Evolutionary conservation across 345 rosid species (phyloP).

Genomic region (Sapria himalayana): DNA sequence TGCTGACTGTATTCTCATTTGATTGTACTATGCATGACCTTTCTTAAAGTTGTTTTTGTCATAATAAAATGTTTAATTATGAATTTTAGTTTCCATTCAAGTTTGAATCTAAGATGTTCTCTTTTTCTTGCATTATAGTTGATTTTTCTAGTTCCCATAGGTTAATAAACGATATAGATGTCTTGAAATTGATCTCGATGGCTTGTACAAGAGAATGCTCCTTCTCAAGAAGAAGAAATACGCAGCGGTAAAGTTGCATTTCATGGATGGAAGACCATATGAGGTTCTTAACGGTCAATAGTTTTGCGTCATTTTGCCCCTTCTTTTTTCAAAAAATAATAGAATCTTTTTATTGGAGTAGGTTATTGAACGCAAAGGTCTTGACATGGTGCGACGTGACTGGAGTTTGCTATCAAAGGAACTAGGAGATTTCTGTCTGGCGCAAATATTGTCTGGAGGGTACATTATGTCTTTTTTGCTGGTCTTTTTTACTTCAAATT

Average conservation of each 20-base stretch:
- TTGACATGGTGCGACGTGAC: conserved; percentile 98
- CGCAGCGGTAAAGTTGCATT: conserved; percentile 84
- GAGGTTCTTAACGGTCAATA: conserved; percentile 25
- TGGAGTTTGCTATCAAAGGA: conserved; percentile 96
- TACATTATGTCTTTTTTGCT: conserved; percentile 11
- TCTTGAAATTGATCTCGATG: conserved; percentile 92
- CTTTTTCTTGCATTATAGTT: too few relatives aligned
- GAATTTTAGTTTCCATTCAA: too few relatives aligned
- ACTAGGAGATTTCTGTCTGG: conserved; percentile 68
- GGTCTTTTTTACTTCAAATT: conserved; percentile 3
- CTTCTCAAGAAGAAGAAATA: conserved; percentile 96
- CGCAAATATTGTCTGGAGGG: conserved; percentile 90
- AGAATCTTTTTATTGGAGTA: conserved; percentile 17
- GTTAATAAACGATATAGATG: conserved; percentile 85
- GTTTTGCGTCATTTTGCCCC: conserved; percentile 1
- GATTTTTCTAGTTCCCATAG: conserved; percentile 20
- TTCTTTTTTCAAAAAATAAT: conserved; percentile 8
- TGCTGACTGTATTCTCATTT: too few relatives aligned
- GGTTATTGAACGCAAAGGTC: conserved; percentile 94
- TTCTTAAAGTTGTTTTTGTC: too few relatives aligned
- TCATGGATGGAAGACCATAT: conserved; percentile 49
- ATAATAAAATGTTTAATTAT: too few relatives aligned
- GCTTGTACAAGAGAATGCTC: conserved; percentile 86
- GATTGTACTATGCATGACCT: too few relatives aligned
- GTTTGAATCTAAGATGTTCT: conserved; percentile 10